Evolutionary conservation across 805 yeast species (phyloP), one percentile per base, ranked within the genome.

Genomic region (Candida hungchunana): DNA sequence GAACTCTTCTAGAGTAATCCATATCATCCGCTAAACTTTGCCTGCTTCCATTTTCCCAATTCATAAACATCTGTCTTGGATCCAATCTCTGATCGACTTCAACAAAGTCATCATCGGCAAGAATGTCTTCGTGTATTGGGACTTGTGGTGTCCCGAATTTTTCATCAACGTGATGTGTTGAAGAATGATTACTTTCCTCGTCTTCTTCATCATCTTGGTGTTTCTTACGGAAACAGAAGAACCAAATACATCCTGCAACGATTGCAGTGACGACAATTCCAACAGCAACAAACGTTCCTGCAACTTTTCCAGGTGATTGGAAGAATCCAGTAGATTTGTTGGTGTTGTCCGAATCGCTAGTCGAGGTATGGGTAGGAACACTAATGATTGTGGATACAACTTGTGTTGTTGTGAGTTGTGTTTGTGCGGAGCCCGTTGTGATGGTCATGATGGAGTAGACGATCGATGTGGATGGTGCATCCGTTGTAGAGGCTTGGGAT

Each of bases 221-320:
- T 7, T 37, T 38, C n/a, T 29, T 29, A 46, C 31, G 40, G 36
- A 61, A 60, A 37, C 46, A 71, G 55, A 63, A 75, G 58, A 57
- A 70, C 49, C 58, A 71, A 10, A 74, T 26, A 2, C 79, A 42
- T 1, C 66, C 61, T 0, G 61, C 55, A 1, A 80, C 32, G 1
- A 78, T 31, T 0, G 68, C 75, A 0, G 73, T 45, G 0, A 62
- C 72, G 3, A 79, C 79, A 4, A 84, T 44, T 1, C 87, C 93
- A 14, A 84, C 93, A 0, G 74, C 88, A 2, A 79, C 73, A 58
- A 83, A 83, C 0, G 82, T 79, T 2, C 93, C 94, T 0, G 89
- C 93, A 1, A 84, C 90, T 50, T 79, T 80, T 0, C 89, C 90
- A 24, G 70, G 71, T 26, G 73, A 64, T 37, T 72, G 67, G 60